Evolutionary conservation across 345 rosid genomes (phyloP).

Genomic region (Nasturtium officinale): DNA sequence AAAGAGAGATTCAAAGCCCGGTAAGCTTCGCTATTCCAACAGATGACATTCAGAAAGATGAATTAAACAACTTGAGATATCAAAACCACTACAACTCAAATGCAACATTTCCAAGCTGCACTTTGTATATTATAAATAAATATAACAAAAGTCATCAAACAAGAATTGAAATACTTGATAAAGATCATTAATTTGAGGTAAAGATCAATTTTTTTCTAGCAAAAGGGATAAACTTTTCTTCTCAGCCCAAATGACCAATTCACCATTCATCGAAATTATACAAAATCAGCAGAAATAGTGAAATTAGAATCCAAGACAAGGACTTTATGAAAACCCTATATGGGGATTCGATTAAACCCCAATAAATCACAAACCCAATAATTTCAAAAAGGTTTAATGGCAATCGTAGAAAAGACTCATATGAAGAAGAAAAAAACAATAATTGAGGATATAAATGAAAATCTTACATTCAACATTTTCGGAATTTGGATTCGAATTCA

Average conservation of each 20-base stretch:
- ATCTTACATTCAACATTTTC: not conserved
- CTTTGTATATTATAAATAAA: too few relatives aligned
- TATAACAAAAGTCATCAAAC: not conserved
- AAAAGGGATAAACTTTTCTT: not conserved
- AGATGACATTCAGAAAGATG: slow-evolving; percentile 37
- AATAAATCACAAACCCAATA: not conserved
- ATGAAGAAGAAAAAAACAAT: not conserved
- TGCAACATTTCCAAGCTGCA: slow-evolving; percentile 26
- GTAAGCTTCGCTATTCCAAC: slow-evolving; percentile 31
- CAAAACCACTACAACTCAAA: slow-evolving; percentile 20
- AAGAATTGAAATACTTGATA: not conserved
- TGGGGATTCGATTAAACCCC: slow-evolving; percentile 13
- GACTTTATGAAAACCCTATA: not conserved
- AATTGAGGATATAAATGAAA: not conserved
- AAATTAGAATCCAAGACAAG: not conserved
- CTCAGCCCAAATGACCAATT: not conserved
- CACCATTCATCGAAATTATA: not conserved
- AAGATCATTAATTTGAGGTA: not conserved
- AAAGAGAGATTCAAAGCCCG: slow-evolving; percentile 19
- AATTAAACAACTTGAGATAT: slow-evolving; percentile 27
- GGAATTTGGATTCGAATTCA: not conserved
- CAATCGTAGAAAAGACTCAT: not conserved
- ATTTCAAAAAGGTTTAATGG: not conserved
- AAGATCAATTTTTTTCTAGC: not conserved
- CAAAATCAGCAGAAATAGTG: not conserved